These are phyloP conservation scores for Apodospora peruviana DNA, from an alignment of 495 filamentous ascomycete species.

Conservation along the genomic window DNA sequence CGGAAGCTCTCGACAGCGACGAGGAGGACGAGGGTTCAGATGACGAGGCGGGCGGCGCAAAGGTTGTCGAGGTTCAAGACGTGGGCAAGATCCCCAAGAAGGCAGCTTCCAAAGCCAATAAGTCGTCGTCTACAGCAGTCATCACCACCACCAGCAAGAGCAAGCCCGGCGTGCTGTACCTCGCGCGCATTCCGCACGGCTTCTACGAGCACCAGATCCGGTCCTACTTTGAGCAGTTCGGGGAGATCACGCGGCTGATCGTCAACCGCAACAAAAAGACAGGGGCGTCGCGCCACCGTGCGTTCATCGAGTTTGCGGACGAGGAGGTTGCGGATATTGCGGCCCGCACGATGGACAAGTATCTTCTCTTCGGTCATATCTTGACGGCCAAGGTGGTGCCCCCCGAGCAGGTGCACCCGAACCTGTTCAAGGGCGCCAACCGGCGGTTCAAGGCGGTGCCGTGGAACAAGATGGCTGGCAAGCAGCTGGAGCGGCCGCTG, in stretches of 20 bases:
- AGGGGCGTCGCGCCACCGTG: slow-evolving; percentile 83
- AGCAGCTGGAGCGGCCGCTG: slow-evolving; percentile 60
- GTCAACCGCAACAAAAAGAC: slow-evolving; percentile 88
- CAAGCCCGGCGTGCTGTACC: slow-evolving; percentile 75
- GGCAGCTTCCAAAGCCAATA: slow-evolving; percentile 28
- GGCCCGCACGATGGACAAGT: slow-evolving; percentile 93
- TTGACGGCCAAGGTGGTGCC: slow-evolving; percentile 78
- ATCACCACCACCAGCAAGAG: slow-evolving; percentile 26
- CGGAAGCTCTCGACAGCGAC: slow-evolving; percentile 76
- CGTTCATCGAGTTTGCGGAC: slow-evolving; percentile 84
- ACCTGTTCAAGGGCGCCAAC: slow-evolving; percentile 83
- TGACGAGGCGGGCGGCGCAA: too few species aligned
- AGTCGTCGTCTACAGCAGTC: slow-evolving; percentile 50
- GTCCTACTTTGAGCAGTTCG: slow-evolving; percentile 93
- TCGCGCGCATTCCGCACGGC: slow-evolving; percentile 86
- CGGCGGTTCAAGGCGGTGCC: slow-evolving; percentile 82
- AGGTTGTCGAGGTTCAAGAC: slow-evolving; percentile 49
- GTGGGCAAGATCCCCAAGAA: slow-evolving; percentile 57
- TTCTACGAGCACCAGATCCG: slow-evolving; percentile 97
- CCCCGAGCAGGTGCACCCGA: slow-evolving; percentile 66
- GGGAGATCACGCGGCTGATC: slow-evolving; percentile 71
- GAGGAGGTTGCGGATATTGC: slow-evolving; percentile 79
- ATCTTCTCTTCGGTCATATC: slow-evolving; percentile 89
- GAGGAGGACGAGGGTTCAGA: slow-evolving; percentile 56
- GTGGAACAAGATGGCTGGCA: slow-evolving; percentile 75